Conservation (phyloP, 2,329 filamentous ascomycete species). For the Pestalotiopsis sp. region DNA sequence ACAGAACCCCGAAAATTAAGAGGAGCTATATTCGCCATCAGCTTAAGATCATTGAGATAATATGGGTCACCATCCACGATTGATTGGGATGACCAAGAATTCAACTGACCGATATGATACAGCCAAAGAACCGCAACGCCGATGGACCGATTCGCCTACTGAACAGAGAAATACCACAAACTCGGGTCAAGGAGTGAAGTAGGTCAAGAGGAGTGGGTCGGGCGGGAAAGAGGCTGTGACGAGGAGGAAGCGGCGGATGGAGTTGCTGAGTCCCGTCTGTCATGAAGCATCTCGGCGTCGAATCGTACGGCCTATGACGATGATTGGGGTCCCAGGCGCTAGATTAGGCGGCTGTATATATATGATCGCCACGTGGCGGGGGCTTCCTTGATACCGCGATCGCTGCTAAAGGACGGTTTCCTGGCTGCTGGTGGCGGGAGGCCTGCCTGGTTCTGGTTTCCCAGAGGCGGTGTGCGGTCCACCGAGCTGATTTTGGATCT, state of each 20-base stretch:
- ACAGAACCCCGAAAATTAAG: background rate
- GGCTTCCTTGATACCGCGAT: slow-evolving; percentile 21
- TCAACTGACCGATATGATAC: slow-evolving; percentile 47
- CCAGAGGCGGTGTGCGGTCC: slow-evolving; percentile 33
- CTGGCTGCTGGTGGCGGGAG: slow-evolving; percentile 13
- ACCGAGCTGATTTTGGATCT: slow-evolving; percentile 19
- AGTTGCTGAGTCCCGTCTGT: slow-evolving; percentile 26
- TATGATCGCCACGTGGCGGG: slow-evolving; percentile 26
- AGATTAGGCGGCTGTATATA: slow-evolving; percentile 24
- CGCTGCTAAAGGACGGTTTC: background rate
- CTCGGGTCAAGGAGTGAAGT: slow-evolving; percentile 18
- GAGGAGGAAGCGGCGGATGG: slow-evolving; percentile 25
- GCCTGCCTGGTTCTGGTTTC: slow-evolving; percentile 11
- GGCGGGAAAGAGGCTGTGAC: slow-evolving; percentile 23
- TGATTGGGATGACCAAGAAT: slow-evolving; percentile 31
- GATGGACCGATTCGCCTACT: slow-evolving; percentile 31
- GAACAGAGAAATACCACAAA: slow-evolving; percentile 25
- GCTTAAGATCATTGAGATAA: slow-evolving; percentile 20
- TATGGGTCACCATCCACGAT: slow-evolving; percentile 17
- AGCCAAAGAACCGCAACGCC: slow-evolving; percentile 31
- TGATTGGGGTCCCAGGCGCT: slow-evolving; percentile 18
- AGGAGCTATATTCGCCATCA: slow-evolving; percentile 24
- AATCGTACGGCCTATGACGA: slow-evolving; percentile 23
- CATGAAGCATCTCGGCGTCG: slow-evolving; percentile 37
- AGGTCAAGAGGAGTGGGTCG: slow-evolving; percentile 23